These are phyloP conservation scores for Melaleuca quinquenervia DNA, from an alignment of 345 rosid genomes.

Conservation along the genomic window DNA sequence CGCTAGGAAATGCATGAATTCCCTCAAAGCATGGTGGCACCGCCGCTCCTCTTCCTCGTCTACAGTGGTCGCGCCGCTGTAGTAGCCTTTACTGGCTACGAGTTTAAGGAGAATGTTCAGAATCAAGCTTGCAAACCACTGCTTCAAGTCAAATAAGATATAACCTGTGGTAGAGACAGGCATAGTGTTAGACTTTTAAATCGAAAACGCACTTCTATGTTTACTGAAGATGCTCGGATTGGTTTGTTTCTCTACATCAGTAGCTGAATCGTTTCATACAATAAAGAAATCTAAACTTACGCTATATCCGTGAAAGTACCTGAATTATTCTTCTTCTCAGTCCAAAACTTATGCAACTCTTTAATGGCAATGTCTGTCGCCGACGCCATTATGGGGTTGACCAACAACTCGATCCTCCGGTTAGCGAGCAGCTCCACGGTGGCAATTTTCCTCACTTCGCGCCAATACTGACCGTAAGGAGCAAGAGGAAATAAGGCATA, in stretches of 20 bases:
- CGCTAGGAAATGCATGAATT: neutral
- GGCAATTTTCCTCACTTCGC: conserved; percentile 18
- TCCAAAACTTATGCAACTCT: neutral
- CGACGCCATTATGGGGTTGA: neutral
- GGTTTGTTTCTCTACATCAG: neutral
- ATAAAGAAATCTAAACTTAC: neutral
- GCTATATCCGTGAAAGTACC: neutral
- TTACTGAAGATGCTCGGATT: neutral
- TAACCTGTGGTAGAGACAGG: neutral
- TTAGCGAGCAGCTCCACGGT: conserved; percentile 12
- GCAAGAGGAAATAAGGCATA: neutral
- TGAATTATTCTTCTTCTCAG: neutral
- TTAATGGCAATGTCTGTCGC: neutral
- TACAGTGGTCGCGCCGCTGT: neutral
- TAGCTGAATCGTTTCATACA: neutral
- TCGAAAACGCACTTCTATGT: neutral
- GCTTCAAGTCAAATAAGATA: conserved; percentile 11
- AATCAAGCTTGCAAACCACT: conserved; percentile 6
- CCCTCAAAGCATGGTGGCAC: conserved; percentile 1
- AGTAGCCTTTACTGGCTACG: conserved; percentile 19
- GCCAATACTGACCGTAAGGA: conserved; percentile 21
- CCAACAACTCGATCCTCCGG: neutral
- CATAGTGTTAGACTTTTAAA: too few relatives aligned
- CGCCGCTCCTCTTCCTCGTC: conserved; percentile 5
- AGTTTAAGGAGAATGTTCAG: conserved; percentile 13